Evolutionary conservation across 2,329 filamentous ascomycete genomes (phyloP).

Genomic region (Colletotrichum sp.): DNA sequence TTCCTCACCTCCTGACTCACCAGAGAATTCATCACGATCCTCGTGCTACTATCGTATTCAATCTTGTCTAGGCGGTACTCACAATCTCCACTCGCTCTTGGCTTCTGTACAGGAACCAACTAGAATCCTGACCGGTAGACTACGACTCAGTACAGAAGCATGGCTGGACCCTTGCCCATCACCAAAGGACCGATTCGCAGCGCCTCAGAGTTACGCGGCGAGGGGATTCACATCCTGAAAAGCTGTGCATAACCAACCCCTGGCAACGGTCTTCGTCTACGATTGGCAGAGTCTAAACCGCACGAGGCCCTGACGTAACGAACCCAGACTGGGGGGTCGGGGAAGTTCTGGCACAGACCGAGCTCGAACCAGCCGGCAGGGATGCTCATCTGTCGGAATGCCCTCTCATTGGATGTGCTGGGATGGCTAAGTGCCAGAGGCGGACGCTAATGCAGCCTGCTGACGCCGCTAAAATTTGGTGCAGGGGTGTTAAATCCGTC

Average conservation of each 20-base stretch:
- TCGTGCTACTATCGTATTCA: neutral
- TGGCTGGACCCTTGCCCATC: neutral
- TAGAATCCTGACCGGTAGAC: neutral
- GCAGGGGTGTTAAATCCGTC: neutral
- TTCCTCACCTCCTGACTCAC: neutral
- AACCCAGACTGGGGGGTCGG: neutral
- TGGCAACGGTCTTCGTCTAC: neutral
- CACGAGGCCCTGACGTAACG: neutral
- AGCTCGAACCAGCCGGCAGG: neutral
- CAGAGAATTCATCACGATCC: neutral
- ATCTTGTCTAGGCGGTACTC: neutral
- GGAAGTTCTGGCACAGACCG: neutral
- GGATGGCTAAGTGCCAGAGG: neutral
- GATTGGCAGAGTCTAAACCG: neutral
- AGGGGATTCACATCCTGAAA: neutral
- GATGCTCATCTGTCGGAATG: neutral
- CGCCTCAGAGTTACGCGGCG: neutral
- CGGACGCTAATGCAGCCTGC: conserved; percentile 18
- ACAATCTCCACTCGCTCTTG: neutral
- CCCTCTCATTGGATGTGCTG: neutral
- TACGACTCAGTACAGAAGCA: neutral
- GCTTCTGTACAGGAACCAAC: neutral
- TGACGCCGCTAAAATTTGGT: conserved; percentile 2
- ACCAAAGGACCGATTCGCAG: neutral
- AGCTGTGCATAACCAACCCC: neutral